These are phyloP conservation scores for Jatropha podagrica DNA, from an alignment of 441 rosid genomes.

Conservation along the genomic window DNA sequence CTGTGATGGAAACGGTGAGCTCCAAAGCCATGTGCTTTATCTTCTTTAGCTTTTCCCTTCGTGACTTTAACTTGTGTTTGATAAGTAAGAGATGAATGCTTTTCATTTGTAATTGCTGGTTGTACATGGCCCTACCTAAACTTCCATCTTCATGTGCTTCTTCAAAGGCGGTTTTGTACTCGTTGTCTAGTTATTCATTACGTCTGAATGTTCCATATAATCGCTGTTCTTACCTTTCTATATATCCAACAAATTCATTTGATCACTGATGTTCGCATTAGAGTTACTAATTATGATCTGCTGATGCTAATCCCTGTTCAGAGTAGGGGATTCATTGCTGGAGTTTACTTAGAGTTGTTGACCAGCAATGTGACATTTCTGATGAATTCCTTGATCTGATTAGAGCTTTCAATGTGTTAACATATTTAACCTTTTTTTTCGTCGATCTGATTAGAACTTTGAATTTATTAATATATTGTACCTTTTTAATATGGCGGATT, in stretches of 20 bases:
- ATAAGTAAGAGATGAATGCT: neutral
- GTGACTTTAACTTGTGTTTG: neutral
- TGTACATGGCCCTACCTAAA: neutral
- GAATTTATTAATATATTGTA: neutral
- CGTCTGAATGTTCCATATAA: neutral
- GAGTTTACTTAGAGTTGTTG: neutral
- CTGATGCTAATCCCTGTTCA: neutral
- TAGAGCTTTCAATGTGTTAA: too few relatives aligned
- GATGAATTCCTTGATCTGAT: neutral
- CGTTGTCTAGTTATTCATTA: neutral
- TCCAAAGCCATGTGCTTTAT: constrained; percentile 1
- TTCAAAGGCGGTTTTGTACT: neutral
- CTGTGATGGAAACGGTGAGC: constrained; percentile 58
- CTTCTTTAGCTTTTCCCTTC: neutral
- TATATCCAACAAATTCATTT: neutral
- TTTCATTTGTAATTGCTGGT: constrained; percentile 4
- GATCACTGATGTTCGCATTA: neutral
- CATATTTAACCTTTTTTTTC: too few relatives aligned
- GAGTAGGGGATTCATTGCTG: neutral
- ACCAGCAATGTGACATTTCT: neutral
- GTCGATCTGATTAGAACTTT: neutral
- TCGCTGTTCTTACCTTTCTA: neutral
- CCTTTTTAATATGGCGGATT: neutral
- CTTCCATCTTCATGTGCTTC: constrained; percentile 9
- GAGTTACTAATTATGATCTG: neutral